Evolutionary conservation across 768 basidiomycete species (phyloP).

Genomic region (Pholiota molesta): DNA sequence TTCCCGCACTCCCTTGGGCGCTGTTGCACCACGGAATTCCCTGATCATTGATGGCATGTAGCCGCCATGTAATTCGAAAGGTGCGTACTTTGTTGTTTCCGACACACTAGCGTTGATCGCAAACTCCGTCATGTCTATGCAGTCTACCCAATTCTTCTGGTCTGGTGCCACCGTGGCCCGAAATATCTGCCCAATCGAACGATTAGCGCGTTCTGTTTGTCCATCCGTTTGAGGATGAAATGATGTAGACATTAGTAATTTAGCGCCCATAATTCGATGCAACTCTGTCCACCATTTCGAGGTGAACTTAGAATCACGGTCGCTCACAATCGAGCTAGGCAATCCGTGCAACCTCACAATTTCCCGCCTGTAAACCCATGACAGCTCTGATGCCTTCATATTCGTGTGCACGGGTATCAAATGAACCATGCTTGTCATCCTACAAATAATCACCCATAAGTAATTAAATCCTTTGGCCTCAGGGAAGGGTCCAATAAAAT

Average conservation of each 20-base stretch:
- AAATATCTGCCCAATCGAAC: conserved; percentile 34
- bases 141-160: conserved; percentile 35
- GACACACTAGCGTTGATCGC: conserved; percentile 35
- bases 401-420: conserved; percentile 29
- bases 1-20: conserved; percentile 8
- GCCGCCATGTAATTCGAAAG: conserved; percentile 31
- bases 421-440: conserved; percentile 35
- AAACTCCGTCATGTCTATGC: conserved; percentile 38
- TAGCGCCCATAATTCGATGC: conserved; percentile 28
- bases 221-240: conserved; percentile 48
- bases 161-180: conserved; percentile 22
- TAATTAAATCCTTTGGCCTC: conserved; percentile 27
- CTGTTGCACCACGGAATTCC: conserved; percentile 12
- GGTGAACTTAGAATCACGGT: conserved; percentile 30
- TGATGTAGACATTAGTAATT: conserved; percentile 36
- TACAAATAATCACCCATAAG: conserved; percentile 33
- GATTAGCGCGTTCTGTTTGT: conserved; percentile 29
- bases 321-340: conserved; percentile 32
- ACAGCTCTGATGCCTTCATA: conserved; percentile 28
- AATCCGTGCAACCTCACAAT: conserved; percentile 34
- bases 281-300: conserved; percentile 25
- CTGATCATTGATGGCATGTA: conserved; percentile 24
- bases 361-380: conserved; percentile 30
- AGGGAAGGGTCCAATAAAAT: conserved; percentile 42
- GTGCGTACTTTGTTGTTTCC: conserved; percentile 35